phyloP scores from a whole-genome alignment of 2,329 filamentous ascomycete species.

The Thielaviopsis populi region DNA sequence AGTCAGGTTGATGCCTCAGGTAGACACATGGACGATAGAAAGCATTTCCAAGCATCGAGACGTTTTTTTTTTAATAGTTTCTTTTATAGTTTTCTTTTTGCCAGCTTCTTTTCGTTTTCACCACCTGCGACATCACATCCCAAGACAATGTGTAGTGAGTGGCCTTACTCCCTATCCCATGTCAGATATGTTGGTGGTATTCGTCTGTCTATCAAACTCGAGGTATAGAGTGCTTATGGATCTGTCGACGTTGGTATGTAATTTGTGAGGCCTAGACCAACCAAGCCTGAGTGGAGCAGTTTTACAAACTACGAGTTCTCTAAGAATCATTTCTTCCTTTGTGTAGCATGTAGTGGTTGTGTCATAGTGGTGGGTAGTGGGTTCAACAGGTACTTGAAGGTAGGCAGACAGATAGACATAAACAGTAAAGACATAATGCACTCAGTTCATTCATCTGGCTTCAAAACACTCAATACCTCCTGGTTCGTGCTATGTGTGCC shows the following conservation, averaged over 20 bases:
- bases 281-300: background rate
- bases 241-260: background rate
- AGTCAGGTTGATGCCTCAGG: too few species aligned
- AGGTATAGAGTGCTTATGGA: background rate
- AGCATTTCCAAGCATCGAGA: too few species aligned
- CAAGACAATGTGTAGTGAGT: background rate
- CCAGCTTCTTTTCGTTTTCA: too few species aligned
- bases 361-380: constrained; percentile 1
- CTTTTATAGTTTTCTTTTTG: too few species aligned
- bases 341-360: constrained; percentile 5
- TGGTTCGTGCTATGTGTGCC: background rate
- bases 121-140: too few species aligned
- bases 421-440: background rate
- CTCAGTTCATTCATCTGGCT: background rate
- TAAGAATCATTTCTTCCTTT: background rate
- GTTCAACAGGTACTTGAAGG: background rate
- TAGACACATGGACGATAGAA: too few species aligned
- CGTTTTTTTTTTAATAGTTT: too few species aligned
- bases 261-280: background rate
- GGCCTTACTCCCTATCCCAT: background rate
- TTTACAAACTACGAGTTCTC: background rate
- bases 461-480: background rate
- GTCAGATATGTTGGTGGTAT: background rate
- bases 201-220: background rate
- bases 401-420: background rate